Evolutionary conservation across 2,329 filamentous ascomycete genomes (phyloP).

Genomic region (Trichophyton schoenleinii): DNA sequence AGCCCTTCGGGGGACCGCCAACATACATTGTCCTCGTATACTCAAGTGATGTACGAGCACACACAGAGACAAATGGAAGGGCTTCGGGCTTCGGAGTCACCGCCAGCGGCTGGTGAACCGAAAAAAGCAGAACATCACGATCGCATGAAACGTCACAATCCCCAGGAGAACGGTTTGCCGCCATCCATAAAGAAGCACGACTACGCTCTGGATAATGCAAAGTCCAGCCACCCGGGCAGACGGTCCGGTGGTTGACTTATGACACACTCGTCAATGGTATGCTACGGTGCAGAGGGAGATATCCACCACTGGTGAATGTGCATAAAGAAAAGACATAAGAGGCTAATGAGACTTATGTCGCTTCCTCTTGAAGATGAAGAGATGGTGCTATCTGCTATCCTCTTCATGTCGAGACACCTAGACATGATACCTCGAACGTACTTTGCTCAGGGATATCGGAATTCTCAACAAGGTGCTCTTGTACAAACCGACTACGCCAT

Average conservation of each 20-base stretch:
- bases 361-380: not conserved
- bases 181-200: not conserved
- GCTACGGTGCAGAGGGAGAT: not conserved
- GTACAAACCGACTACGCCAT: not conserved
- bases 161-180: not conserved
- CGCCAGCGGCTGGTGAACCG: not conserved
- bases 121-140: not conserved
- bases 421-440: not conserved
- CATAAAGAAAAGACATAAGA: not conserved
- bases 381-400: not conserved
- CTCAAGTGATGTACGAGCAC: conserved; percentile 13
- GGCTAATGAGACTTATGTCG: not conserved
- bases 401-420: not conserved
- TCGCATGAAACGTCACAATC: not conserved
- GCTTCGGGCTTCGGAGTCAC: not conserved
- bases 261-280: not conserved
- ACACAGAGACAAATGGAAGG: conserved; percentile 12
- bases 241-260: not conserved
- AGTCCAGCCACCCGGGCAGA: not conserved
- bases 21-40: conserved; percentile 6
- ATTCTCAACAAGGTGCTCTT: not conserved
- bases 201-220: not conserved
- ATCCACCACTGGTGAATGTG: not conserved
- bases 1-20: not conserved
- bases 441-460: not conserved